phyloP scores from a whole-genome alignment of 805 yeast species.

The Zygosaccharomyces bailii region DNA sequence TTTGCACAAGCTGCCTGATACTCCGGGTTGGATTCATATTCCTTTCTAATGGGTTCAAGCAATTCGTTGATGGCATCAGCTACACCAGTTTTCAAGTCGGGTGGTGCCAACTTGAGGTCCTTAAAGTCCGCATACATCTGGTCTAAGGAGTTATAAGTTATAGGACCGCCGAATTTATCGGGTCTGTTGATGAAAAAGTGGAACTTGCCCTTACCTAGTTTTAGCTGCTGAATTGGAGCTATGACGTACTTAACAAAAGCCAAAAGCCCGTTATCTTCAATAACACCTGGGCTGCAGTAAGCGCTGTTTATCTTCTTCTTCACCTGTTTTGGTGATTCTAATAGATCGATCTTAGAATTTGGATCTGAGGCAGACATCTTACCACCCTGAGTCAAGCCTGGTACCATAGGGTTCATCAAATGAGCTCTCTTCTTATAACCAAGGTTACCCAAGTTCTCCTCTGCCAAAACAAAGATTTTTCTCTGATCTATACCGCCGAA shows the following conservation, averaged over 20 bases:
- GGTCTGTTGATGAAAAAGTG: slow-evolving; percentile 81
- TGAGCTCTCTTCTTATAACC: slow-evolving; percentile 98
- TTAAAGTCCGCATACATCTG: slow-evolving; percentile 70
- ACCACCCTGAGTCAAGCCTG: slow-evolving; percentile 95
- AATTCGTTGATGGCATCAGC: slow-evolving; percentile 77
- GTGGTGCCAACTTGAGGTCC: slow-evolving; percentile 77
- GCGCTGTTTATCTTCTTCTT: slow-evolving; percentile 91
- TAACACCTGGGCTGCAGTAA: slow-evolving; percentile 91
- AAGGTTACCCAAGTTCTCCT: slow-evolving; percentile 78
- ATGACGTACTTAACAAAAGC: slow-evolving; percentile 82
- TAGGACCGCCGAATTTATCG: slow-evolving; percentile 94
- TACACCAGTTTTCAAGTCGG: slow-evolving; percentile 90
- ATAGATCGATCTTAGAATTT: slow-evolving; percentile 89
- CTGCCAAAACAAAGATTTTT: slow-evolving; percentile 94
- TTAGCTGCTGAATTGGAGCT: slow-evolving; percentile 80
- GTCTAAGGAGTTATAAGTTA: slow-evolving; percentile 64
- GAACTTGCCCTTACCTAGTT: slow-evolving; percentile 55
- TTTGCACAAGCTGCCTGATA: slow-evolving; percentile 69
- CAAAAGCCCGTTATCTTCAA: slow-evolving; percentile 86
- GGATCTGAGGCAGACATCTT: slow-evolving; percentile 99
- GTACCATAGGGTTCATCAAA: slow-evolving; percentile 98
- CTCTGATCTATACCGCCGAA: slow-evolving; percentile 99
- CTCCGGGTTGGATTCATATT: slow-evolving; percentile 56
- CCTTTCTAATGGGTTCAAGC: slow-evolving; percentile 80
- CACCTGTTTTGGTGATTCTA: slow-evolving; percentile 84